Base-by-base conservation (phyloP, 139 green algal genomes). In the Chlamydomonas schloesseri region DNA sequence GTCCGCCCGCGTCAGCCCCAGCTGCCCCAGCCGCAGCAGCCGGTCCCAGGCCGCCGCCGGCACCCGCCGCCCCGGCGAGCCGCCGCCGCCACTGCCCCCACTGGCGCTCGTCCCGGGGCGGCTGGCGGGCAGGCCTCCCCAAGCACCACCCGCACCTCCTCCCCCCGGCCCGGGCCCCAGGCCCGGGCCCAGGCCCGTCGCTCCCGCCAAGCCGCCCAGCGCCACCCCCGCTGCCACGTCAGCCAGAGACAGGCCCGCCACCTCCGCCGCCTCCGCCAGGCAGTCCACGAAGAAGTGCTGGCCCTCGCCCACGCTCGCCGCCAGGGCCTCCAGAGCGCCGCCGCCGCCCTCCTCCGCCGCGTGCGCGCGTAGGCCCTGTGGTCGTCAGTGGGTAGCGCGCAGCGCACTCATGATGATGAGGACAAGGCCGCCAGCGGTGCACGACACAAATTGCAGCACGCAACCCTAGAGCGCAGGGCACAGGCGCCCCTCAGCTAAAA, bases 1-100 rank as follows among this genome's bases (percentile, higher is more conserved):
- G 42, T 86, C 80, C 11, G 80, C n/a, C 24, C 68, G 67, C 15
- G 80, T 86, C n/a, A 86, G 68, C 0, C 80, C 80, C 80, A 86
- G 80, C 67, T 86, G 80, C 21, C 80, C 80, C 50, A 86, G 68
- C 80, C 80, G 67, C 68, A 86, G 46, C 67, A 86, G 33, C 67
- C 37, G 57, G 50, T 86, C 80, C 80, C 80, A 86, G 6, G 68
- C 67, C 29, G 57, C 55, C 33, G 47, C 23, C 73, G 23, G 23
- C 60, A 67, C 17, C 55, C 23, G 31, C 58, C 55, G 36, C 46
- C 55, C 21, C 9, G 55, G 55, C 55, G 55, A 78, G 42, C 71
- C 71, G 10, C 70, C 57, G 55, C n/a, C n/a, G n/a, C n/a, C n/a
- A 8, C 42, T 50, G 42, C 42, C n/a, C n/a, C n/a, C n/a, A 8